Conservation (phyloP, 768 basidiomycete genomes). For the Psilocybe cubensis region DNA sequence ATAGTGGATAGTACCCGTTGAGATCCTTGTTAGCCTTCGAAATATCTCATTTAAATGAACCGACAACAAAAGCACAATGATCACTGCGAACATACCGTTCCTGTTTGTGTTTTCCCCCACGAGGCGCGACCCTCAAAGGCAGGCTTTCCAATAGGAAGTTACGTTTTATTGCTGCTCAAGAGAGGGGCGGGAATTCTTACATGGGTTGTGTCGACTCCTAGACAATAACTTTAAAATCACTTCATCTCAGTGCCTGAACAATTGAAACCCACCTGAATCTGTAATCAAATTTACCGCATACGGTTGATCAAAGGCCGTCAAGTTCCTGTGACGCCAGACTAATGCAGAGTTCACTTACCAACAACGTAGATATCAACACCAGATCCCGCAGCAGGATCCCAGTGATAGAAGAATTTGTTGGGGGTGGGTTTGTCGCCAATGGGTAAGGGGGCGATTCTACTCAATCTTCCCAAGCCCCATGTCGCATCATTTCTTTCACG, state of each 20-base stretch:
- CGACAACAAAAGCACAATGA: too few species aligned
- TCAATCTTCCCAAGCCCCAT: neutral
- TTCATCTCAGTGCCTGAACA: too few species aligned
- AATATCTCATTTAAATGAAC: neutral
- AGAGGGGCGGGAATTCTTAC: neutral
- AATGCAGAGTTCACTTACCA: neutral
- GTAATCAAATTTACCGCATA: neutral
- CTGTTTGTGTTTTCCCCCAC: neutral
- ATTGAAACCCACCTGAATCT: neutral
- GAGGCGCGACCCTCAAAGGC: neutral
- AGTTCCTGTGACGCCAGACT: neutral
- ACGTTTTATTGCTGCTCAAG: too few species aligned
- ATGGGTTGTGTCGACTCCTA: neutral
- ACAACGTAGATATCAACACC: neutral
- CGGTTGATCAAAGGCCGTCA: neutral
- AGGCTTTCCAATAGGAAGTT: neutral
- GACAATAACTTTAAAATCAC: neutral
- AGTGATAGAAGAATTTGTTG: conserved; percentile 6
- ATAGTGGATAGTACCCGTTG: neutral
- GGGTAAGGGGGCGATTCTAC: neutral
- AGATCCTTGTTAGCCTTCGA: neutral
- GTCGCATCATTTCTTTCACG: neutral
- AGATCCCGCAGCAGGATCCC: neutral
- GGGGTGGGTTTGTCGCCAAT: neutral
- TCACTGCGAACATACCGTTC: neutral